Evolutionary conservation across 768 basidiomycete species (phyloP).

Genomic region (Mycena capillaripes): DNA sequence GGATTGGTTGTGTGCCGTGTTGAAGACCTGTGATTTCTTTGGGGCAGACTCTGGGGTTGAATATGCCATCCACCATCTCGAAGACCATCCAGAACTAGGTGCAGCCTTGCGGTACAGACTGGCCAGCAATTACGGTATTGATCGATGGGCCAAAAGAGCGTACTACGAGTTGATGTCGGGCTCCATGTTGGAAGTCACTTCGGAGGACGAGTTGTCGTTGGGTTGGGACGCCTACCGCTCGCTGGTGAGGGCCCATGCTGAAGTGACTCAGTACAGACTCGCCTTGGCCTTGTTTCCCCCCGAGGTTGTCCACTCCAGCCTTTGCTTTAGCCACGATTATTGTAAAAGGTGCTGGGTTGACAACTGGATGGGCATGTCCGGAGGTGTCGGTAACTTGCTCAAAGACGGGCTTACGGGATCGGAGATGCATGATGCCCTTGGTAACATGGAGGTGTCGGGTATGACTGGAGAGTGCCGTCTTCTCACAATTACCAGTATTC

Average conservation of each 20-base stretch:
- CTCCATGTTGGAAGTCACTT: neutral
- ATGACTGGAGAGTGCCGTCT: too few relatives aligned
- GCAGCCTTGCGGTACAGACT: slow-evolving; percentile 8
- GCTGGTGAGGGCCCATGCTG: neutral
- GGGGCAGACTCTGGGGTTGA: neutral
- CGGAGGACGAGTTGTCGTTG: neutral
- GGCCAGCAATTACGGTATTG: neutral
- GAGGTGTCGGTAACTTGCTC: neutral
- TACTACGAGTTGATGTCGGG: slow-evolving; percentile 8
- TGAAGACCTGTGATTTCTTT: slow-evolving; percentile 13
- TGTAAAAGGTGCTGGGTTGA: neutral
- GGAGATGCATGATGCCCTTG: neutral
- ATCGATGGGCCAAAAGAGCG: neutral
- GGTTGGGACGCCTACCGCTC: neutral
- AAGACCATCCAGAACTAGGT: neutral
- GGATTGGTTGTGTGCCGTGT: neutral
- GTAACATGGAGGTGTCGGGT: neutral
- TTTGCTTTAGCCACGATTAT: neutral
- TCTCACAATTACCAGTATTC: too few relatives aligned
- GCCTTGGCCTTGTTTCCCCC: neutral
- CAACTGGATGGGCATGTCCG: neutral
- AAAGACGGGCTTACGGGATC: neutral
- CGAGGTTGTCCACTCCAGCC: neutral
- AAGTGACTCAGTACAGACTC: neutral
- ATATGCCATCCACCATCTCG: slow-evolving; percentile 13